These are phyloP conservation scores for Fusarium staphyleae DNA, from an alignment of 2,329 filamentous ascomycete genomes.

Conservation along the genomic window DNA sequence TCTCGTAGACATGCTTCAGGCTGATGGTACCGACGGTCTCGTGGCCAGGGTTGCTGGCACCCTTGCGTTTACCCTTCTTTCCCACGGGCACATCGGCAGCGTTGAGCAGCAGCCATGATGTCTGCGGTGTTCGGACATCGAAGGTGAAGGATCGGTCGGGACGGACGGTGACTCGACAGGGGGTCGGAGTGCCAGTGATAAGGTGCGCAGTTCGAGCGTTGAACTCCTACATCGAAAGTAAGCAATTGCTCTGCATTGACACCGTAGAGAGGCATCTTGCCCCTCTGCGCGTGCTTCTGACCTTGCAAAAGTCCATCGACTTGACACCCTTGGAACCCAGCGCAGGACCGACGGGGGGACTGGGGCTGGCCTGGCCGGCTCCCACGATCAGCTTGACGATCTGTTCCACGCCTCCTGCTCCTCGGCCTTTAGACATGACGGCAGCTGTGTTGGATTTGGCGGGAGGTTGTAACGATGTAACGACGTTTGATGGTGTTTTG, in stretches of 20 bases:
- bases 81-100: conserved; percentile 76
- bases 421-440: conserved; percentile 61
- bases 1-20: conserved; percentile 96
- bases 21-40: conserved; percentile 85
- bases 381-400: conserved; percentile 98
- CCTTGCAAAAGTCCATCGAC: conserved; percentile 99
- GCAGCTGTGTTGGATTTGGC: conserved; percentile 22
- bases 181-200: conserved; percentile 81
- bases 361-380: conserved; percentile 92
- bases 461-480: conserved; percentile 14
- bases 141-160: conserved; percentile 94
- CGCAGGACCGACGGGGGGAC: conserved; percentile 94
- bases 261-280: not conserved
- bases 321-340: conserved; percentile 98
- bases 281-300: conserved; percentile 48
- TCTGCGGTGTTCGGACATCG: conserved; percentile 92
- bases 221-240: conserved; percentile 74
- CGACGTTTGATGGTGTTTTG: conserved; percentile 18
- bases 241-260: conserved; percentile 19
- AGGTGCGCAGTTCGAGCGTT: conserved; percentile 93
- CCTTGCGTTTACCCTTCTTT: conserved; percentile 80
- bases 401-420: conserved; percentile 62
- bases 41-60: conserved; percentile 75
- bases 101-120: conserved; percentile 85
- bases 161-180: conserved; percentile 88